Evolutionary conservation across 2,329 filamentous ascomycete species (phyloP).

Genomic region (Aspergillus sp.): DNA sequence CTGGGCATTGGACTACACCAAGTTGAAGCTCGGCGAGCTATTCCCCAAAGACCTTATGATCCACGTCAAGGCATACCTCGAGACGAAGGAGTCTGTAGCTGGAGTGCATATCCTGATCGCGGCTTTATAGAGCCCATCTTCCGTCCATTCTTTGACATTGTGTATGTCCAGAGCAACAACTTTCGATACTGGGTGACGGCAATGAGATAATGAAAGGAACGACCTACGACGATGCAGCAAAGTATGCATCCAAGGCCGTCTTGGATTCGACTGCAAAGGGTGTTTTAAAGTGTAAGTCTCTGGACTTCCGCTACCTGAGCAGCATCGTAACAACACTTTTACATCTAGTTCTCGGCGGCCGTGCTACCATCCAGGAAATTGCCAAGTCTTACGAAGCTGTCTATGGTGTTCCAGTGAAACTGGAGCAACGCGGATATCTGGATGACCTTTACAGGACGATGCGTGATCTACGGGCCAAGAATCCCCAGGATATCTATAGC

Average conservation of each 20-base stretch:
- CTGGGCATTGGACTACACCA: conserved; percentile 47
- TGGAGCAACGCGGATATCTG: conserved; percentile 31
- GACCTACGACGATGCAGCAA: conserved; percentile 44
- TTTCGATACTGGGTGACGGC: conserved; percentile 43
- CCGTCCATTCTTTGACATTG: conserved; percentile 30
- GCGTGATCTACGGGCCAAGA: conserved; percentile 23
- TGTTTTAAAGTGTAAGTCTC: conserved; percentile 6
- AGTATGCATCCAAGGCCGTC: conserved; percentile 40
- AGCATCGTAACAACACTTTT: too few species aligned
- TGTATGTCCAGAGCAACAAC: conserved; percentile 28
- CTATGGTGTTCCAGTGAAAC: conserved; percentile 27
- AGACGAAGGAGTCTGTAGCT: conserved; percentile 39
- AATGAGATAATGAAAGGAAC: conserved; percentile 45
- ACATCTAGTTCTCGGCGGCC: conserved; percentile 38
- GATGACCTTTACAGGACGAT: conserved; percentile 35
- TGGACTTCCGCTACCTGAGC: too few species aligned
- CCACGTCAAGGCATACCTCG: conserved; percentile 44
- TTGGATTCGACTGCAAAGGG: conserved; percentile 29
- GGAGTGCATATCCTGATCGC: conserved; percentile 48
- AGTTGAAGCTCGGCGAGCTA: conserved; percentile 42
- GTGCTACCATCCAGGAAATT: conserved; percentile 30
- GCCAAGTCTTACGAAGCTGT: conserved; percentile 30
- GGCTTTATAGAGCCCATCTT: conserved; percentile 43
- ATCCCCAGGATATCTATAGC: conserved; percentile 21
- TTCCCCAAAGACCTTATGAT: conserved; percentile 49